phyloP scores from a whole-genome alignment of 257 asterid genomes.

The Solanum habrochaites region DNA sequence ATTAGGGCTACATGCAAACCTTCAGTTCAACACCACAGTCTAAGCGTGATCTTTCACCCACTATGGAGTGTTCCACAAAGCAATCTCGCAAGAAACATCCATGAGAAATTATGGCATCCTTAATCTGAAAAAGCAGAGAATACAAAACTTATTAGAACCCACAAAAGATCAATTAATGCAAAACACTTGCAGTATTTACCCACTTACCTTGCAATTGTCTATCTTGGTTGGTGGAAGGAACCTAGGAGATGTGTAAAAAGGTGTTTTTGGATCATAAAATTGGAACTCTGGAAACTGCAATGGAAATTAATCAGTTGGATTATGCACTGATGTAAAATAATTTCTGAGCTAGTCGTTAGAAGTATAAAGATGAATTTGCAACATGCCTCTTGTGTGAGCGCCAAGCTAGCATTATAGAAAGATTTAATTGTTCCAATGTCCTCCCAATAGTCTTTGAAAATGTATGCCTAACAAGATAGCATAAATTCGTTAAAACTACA shows the following conservation, averaged over 20 bases:
- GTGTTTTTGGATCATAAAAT: constrained; percentile 87
- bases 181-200: not conserved
- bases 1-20: constrained; percentile 21
- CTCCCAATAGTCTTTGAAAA: constrained; percentile 96
- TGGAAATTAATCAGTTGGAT: not conserved
- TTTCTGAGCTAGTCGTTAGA: not conserved
- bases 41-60: constrained; percentile 92
- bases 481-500: not conserved
- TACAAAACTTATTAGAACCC: not conserved
- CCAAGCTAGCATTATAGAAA: constrained; percentile 83
- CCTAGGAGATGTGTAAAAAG: constrained; percentile 90
- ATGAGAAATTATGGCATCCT: constrained; percentile 88
- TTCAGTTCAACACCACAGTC: constrained; percentile 81
- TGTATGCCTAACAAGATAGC: constrained; percentile 47
- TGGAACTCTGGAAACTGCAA: constrained; percentile 69
- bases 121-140: constrained; percentile 39
- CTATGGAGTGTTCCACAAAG: constrained; percentile 61
- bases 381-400: constrained; percentile 70
- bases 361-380: not conserved
- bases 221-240: constrained; percentile 94
- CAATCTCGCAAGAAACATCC: constrained; percentile 96
- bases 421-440: constrained; percentile 86
- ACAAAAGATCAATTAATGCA: not conserved
- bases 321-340: not conserved
- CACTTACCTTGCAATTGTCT: constrained; percentile 64